A percentile compares a stretch with the other conserved stretches of the same genome.
Evolutionary conservation across 345 rosid genomes (phyloP).

Genomic region (Luvunga scandens): DNA sequence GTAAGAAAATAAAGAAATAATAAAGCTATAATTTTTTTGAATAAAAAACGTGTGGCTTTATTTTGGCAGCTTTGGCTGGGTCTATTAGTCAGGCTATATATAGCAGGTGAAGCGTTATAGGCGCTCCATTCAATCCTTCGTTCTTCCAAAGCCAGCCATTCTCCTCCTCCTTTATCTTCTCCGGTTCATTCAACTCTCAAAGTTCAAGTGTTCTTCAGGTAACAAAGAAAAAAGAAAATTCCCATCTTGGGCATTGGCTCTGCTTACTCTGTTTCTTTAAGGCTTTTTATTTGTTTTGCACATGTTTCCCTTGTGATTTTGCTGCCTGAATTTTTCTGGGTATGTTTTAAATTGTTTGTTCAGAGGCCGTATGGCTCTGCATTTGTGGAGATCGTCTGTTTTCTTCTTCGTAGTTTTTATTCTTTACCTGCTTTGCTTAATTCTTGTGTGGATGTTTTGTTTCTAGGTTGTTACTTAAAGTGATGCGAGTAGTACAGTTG

Average conservation of each 20-base stretch:
- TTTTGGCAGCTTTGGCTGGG: neutral
- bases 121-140: neutral
- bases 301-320: neutral
- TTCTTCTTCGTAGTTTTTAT: neutral
- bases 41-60: neutral
- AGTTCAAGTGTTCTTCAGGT: conserved; percentile 14
- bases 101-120: neutral
- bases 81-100: neutral
- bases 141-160: neutral
- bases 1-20: too few relatives aligned
- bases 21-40: too few relatives aligned
- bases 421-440: neutral
- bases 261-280: neutral
- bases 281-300: neutral
- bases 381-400: conserved; percentile 11
- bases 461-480: neutral
- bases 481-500: neutral
- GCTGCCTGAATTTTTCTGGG: neutral
- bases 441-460: neutral
- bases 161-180: neutral
- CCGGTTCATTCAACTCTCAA: neutral
- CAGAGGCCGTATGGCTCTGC: neutral
- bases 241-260: neutral
- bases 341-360: neutral
- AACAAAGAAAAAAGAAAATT: neutral